Evolutionary conservation across 139 green algal species (phyloP), one percentile per base, ranked within the genome.

Genomic region (Dunaliella sp.): DNA sequence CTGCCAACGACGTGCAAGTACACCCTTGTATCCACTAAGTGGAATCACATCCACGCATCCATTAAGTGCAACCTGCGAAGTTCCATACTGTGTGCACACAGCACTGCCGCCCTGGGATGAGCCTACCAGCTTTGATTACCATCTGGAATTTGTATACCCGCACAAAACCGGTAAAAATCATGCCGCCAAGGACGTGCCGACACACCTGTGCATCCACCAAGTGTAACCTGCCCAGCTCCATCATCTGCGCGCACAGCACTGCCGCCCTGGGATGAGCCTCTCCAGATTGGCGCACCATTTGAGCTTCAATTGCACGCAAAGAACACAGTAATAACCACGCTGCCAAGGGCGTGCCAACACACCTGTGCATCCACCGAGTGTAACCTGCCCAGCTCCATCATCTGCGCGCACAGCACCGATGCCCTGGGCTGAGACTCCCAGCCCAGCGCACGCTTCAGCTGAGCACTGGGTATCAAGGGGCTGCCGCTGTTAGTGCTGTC

Each of bases 341-440:
- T n/a, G n/a, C n/a, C n/a, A n/a, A n/a, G n/a, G n/a, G n/a, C n/a
- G n/a, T n/a, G n/a, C n/a, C n/a, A 65, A 26, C 48, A 16, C 48
- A 65, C 48, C 48, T 65, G 7, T 65, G 48, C 16, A 26, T 65
- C 7, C 35, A 72, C 78, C 36, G 81, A 48, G 75, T 94, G 89
- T 83, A 92, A 85, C n/a, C 84, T 83, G 0, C 91, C 91, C 30
- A 96, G 87, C 84, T 94, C 87, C 72, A 95, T 38, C 32, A 97
- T 88, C 86, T 97, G 94, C 16, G 89, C 89, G 31, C 89, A 91
- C 65, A 95, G 84, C 34, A 92, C 88, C 31, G 77, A 86, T 0
- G 88, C 72, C 36, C 84, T 84, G 26, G 90, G 92, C 0, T 82
- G 77, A 26, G 77, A 21, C 21, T 26, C 77, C 77, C 77, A 81